phyloP scores from a whole-genome alignment of 768 basidiomycete species.

The Termitomyces sp. region DNA sequence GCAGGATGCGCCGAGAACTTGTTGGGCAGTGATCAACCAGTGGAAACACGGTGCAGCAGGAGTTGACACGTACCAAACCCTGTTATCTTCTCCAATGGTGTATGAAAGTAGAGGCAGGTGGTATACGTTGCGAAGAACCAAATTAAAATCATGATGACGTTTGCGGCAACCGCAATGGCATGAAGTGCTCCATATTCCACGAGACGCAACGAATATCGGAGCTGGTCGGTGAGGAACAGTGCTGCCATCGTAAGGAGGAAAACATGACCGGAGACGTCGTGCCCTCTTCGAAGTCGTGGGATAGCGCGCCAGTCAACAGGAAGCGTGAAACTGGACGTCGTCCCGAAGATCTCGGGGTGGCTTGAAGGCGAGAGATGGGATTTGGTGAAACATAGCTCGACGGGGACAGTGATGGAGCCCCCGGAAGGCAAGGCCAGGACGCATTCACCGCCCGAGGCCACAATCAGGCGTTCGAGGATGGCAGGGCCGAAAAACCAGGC shows the following conservation, averaged over 20 bases:
- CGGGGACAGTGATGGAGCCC: conserved; percentile 46
- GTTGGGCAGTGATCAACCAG: background rate
- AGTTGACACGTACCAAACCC: conserved; percentile 64
- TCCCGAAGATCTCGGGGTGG: conserved; percentile 60
- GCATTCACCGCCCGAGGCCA: conserved; percentile 73
- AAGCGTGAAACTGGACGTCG: conserved; percentile 28
- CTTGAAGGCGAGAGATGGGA: conserved; percentile 49
- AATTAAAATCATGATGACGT: conserved; percentile 44
- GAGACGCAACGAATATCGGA: conserved; percentile 48
- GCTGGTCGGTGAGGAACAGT: conserved; percentile 75
- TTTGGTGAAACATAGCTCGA: conserved; percentile 49
- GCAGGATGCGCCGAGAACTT: conserved; percentile 17
- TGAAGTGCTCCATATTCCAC: conserved; percentile 39
- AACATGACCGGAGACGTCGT: conserved; percentile 92
- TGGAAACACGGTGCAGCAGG: background rate
- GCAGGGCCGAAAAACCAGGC: conserved; percentile 88
- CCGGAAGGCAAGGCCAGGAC: conserved; percentile 59
- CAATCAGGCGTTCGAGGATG: conserved; percentile 60
- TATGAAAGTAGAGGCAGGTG: conserved; percentile 89
- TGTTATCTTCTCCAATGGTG: conserved; percentile 80
- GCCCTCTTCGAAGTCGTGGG: conserved; percentile 72
- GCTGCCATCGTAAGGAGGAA: conserved; percentile 81
- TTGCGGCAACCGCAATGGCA: conserved; percentile 39
- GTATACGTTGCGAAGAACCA: conserved; percentile 76
- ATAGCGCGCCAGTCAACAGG: conserved; percentile 39